Percentiles rank a stretch among this genome's conserved stretches.
phyloP scores from a whole-genome alignment of 2,329 filamentous ascomycete species.

The Fusarium bulbicola region DNA sequence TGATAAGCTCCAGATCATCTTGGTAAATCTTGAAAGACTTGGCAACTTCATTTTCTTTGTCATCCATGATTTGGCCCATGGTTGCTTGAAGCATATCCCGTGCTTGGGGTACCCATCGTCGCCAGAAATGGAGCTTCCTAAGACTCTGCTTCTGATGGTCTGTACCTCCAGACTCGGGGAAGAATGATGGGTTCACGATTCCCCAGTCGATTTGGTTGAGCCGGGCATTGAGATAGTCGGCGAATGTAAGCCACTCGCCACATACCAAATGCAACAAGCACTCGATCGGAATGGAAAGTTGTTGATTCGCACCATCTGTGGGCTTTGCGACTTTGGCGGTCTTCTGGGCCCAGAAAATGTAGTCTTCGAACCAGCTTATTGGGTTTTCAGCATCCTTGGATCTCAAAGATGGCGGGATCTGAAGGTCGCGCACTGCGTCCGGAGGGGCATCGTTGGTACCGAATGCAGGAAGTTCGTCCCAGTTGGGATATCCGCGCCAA shows the following conservation, averaged over 20 bases:
- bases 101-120: background rate
- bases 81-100: background rate
- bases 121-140: background rate
- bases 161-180: background rate
- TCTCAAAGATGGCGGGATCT: background rate
- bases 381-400: background rate
- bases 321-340: background rate
- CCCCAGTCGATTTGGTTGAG: slow-evolving; percentile 1
- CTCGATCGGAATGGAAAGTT: background rate
- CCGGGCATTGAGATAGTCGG: background rate
- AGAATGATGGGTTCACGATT: background rate
- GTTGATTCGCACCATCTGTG: accelerated
- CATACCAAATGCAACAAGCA: background rate
- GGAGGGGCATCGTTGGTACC: too few species aligned
- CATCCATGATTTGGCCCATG: background rate
- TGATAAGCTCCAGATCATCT: background rate
- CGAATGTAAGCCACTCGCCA: background rate
- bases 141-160: background rate
- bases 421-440: background rate
- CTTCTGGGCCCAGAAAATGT: background rate
- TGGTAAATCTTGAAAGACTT: background rate
- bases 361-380: background rate
- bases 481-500: background rate
- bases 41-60: accelerated
- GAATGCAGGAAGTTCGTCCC: background rate